Conservation (phyloP, 164 flowering plant species). For the Vitis labrusca region DNA sequence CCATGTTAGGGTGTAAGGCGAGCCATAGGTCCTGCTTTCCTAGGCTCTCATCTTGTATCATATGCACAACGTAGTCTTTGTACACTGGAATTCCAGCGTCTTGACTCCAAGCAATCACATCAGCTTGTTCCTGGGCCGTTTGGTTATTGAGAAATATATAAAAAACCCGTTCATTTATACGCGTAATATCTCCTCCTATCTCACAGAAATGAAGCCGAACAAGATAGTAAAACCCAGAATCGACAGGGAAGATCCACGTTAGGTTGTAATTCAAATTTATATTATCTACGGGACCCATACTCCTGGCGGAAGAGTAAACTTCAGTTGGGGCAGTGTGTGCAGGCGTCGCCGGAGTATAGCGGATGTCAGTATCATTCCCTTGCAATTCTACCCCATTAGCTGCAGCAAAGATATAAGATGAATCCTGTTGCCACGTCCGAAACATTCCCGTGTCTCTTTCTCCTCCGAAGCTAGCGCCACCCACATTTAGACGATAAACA, state of each 20-base stretch:
- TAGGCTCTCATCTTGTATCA: neutral
- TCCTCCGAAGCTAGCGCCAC: constrained; percentile 6
- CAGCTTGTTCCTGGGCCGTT: constrained; percentile 14
- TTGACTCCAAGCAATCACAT: constrained; percentile 12
- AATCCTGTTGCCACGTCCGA: constrained; percentile 16
- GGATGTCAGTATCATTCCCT: neutral
- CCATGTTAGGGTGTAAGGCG: constrained; percentile 27
- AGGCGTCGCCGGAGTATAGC: neutral
- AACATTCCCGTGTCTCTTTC: constrained; percentile 16
- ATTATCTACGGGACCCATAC: neutral
- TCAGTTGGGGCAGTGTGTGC: constrained; percentile 18
- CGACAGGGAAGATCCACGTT: constrained; percentile 23
- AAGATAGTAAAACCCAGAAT: constrained; percentile 22
- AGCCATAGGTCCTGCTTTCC: constrained; percentile 18
- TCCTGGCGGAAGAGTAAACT: constrained; percentile 10
- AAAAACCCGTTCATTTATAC: constrained; percentile 15
- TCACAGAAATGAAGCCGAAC: constrained; percentile 34
- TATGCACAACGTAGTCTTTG: constrained; percentile 9
- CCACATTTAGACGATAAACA: constrained; percentile 19
- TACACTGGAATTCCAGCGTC: neutral
- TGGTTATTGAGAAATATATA: constrained; percentile 17
- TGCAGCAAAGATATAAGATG: neutral
- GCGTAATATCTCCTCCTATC: neutral
- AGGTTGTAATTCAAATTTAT: constrained; percentile 14
- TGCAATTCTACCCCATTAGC: neutral